These are phyloP conservation scores for Boletus barrowsii DNA, from an alignment of 768 basidiomycete genomes.

Conservation along the genomic window DNA sequence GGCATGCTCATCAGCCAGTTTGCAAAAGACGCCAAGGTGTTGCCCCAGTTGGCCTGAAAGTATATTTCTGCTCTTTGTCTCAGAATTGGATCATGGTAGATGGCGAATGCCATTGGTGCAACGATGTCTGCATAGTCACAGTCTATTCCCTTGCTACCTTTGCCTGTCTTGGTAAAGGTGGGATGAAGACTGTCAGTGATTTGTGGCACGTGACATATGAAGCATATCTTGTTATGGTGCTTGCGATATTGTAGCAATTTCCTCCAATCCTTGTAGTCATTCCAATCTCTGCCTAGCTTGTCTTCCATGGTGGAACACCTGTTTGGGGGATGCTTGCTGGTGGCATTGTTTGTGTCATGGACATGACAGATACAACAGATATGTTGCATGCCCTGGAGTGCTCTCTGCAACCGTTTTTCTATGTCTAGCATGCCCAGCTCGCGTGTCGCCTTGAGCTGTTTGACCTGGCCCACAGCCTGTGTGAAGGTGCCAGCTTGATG, in stretches of 20 bases:
- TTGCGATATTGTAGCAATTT: not conserved
- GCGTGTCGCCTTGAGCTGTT: too few species aligned
- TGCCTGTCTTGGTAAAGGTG: not conserved
- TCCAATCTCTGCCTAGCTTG: not conserved
- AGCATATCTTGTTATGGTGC: not conserved
- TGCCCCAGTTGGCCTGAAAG: not conserved
- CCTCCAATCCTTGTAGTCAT: not conserved
- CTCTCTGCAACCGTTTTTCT: too few species aligned
- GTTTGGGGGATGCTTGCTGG: too few species aligned
- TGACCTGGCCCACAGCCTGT: too few species aligned
- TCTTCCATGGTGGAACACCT: not conserved
- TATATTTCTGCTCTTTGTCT: not conserved
- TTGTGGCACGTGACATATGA: not conserved
- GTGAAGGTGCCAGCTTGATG: too few species aligned
- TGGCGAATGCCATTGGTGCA: not conserved
- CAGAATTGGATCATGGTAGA: not conserved
- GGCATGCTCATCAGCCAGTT: not conserved
- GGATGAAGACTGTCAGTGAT: not conserved
- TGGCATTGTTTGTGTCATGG: too few species aligned
- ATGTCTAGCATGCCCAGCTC: not conserved
- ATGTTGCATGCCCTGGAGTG: too few species aligned
- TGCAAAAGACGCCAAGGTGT: not conserved
- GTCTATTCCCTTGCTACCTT: not conserved
- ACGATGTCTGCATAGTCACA: not conserved
- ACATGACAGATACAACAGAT: too few species aligned